Base-by-base conservation (phyloP, 805 yeast genomes). In the Blastobotrys terrestris region DNA sequence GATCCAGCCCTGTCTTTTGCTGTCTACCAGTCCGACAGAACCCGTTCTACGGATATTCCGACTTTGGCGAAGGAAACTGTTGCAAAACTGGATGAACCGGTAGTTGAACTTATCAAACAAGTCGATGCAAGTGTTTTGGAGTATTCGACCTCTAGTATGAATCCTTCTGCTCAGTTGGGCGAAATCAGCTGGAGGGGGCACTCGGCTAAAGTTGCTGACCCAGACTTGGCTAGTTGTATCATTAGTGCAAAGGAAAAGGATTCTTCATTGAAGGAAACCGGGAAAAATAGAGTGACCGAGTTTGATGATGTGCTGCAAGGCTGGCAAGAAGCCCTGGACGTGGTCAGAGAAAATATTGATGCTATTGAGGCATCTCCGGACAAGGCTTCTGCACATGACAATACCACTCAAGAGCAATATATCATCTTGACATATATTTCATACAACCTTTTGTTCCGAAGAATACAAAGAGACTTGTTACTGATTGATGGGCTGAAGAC, bases 371-470 rank as follows among this genome's bases (percentile, higher is more conserved):
- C 62, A 1, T 64, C 65, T 18, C 77, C 39, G 5, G 22, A 45
- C 20, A 52, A 47, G 3, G 48, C 47, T 16, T 53, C 75, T 47
- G 72, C 67, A 41, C 68, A 63, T 19, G 84, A 78, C 52, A 78
- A 75, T 45, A 81, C 79, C 48, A 79, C 76, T 51, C 79, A 78
- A 47, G 89, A 88, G 66, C 80, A 84, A 58, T 87, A 90, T 62
- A 82, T 92, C 57, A 68, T 90, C 44, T 71, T 81, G 53, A 86
- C 97, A 0, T 92, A 77, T 67, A 79, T 90, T 61, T 81, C 80
- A 60, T 92, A 85, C 71, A 78, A 81, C 60, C 71, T 79, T 56
- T 69, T 85, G 46, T 72, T 85, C 53, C 77, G 85, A 35, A 80
- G 87, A 56, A 77, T 89, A 48, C 79, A 81, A 64, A 82, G 98